A percentile compares a stretch with the other conserved stretches of the same genome.
Conservation (phyloP, 768 basidiomycete species). For the Pisolithus tinctorius region DNA sequence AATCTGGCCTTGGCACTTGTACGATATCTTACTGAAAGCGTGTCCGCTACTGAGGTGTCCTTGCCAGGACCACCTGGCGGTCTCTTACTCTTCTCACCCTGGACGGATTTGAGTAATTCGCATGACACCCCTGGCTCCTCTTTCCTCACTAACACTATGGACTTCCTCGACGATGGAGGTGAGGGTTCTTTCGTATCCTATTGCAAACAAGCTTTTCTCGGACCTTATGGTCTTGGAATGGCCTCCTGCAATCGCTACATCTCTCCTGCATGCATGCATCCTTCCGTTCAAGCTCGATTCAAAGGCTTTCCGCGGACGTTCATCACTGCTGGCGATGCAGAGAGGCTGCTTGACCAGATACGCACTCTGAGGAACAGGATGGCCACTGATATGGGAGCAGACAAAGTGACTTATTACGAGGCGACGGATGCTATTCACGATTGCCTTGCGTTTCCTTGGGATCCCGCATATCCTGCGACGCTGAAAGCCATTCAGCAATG, state of each 20-base stretch:
- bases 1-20: conserved; percentile 61
- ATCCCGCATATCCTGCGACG: conserved; percentile 45
- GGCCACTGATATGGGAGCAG: conserved; percentile 40
- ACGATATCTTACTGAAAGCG: conserved; percentile 53
- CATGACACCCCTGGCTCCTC: conserved; percentile 36
- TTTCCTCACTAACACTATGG: conserved; percentile 29
- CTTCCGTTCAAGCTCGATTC: conserved; percentile 35
- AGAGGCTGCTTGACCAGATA: conserved; percentile 49
- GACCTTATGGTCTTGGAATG: conserved; percentile 40
- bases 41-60: conserved; percentile 13
- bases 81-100: conserved; percentile 51
- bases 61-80: conserved; percentile 42
- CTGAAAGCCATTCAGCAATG: conserved; percentile 44
- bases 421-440: conserved; percentile 50
- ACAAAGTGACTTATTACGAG: conserved; percentile 44
- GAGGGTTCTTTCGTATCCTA: conserved; percentile 7
- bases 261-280: conserved; percentile 49
- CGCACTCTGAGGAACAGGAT: conserved; percentile 41
- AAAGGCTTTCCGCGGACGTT: conserved; percentile 55
- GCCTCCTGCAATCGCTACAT: conserved; percentile 46
- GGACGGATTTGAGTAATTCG: conserved; percentile 39
- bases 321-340: conserved; percentile 51
- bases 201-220: conserved; percentile 41
- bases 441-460: conserved; percentile 42
- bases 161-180: conserved; percentile 10